A percentile compares a stretch with the other conserved stretches of the same genome.
These are phyloP conservation scores for Tanacetum coccineum DNA, from an alignment of 129 eudicot species.

Conservation along the genomic window DNA sequence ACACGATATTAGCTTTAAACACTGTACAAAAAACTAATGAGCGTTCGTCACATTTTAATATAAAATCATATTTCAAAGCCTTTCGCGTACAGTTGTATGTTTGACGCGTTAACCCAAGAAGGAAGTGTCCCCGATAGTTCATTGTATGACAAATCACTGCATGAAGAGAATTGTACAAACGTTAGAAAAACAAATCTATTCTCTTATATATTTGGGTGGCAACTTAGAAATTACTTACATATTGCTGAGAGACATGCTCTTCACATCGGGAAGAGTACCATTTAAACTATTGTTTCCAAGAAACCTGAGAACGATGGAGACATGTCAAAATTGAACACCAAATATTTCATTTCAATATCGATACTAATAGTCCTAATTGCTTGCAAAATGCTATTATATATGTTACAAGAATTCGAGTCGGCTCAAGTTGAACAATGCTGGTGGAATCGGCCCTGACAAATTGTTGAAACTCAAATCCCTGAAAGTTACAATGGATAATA, in stretches of 20 bases:
- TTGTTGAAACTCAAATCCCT: constrained; percentile 93
- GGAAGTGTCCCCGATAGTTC: constrained; percentile 75
- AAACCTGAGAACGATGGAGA: constrained; percentile 44
- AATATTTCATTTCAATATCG: not conserved
- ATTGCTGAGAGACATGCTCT: constrained; percentile 37
- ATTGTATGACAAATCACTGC: constrained; percentile 89
- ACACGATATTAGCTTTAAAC: constrained; percentile 9
- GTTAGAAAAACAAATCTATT: not conserved
- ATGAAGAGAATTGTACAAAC: constrained; percentile 14
- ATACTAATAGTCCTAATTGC: not conserved
- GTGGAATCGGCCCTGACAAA: constrained; percentile 63
- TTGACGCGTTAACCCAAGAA: constrained; percentile 52
- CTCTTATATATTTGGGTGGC: too few relatives aligned
- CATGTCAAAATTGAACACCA: constrained; percentile 2
- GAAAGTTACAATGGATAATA: constrained; percentile 7
- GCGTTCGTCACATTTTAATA: not conserved
- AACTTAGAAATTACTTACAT: constrained; percentile 43
- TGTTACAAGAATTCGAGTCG: constrained; percentile 59
- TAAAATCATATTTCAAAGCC: not conserved
- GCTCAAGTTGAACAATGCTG: constrained; percentile 48
- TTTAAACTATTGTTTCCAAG: constrained; percentile 73
- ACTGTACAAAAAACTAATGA: not conserved
- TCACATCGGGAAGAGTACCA: constrained; percentile 54
- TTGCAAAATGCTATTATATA: not conserved
- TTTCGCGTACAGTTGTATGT: constrained; percentile 59